Conservation (phyloP, 2,329 filamentous ascomycete genomes). For the Nannizzia gypsea region DNA sequence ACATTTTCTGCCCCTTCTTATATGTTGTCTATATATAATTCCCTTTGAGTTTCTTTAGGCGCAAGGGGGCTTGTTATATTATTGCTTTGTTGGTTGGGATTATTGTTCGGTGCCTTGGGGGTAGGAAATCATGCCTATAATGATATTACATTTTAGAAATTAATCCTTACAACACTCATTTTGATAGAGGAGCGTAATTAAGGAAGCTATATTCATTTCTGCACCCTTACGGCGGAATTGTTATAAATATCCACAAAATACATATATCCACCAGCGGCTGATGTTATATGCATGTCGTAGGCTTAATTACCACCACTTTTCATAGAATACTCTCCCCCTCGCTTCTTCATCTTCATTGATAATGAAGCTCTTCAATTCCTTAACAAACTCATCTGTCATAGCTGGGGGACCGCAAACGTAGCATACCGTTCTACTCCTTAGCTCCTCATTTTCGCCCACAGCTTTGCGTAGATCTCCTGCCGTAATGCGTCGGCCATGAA, state of each 20-base stretch:
- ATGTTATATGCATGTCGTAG: background rate
- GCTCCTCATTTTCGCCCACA: constrained; percentile 18
- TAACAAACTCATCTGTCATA: constrained; percentile 58
- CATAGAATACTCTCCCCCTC: background rate
- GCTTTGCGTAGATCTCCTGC: constrained; percentile 27
- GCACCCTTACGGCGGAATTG: background rate
- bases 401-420: constrained; percentile 57
- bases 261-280: background rate
- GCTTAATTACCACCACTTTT: background rate
- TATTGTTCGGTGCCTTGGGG: background rate
- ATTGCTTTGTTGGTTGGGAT: background rate
- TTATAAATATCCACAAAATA: background rate
- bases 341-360: too few species aligned
- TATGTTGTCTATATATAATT: background rate
- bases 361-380: constrained; percentile 8
- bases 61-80: background rate
- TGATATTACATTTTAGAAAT: background rate
- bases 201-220: background rate
- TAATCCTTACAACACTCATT: background rate
- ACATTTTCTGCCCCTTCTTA: background rate
- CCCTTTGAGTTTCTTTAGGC: background rate
- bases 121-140: background rate
- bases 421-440: constrained; percentile 34
- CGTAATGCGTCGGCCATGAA: constrained; percentile 26
- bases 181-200: background rate